These are phyloP conservation scores for Helenozyma baotianmanensis DNA, from an alignment of 805 yeast genomes.

Conservation along the genomic window DNA sequence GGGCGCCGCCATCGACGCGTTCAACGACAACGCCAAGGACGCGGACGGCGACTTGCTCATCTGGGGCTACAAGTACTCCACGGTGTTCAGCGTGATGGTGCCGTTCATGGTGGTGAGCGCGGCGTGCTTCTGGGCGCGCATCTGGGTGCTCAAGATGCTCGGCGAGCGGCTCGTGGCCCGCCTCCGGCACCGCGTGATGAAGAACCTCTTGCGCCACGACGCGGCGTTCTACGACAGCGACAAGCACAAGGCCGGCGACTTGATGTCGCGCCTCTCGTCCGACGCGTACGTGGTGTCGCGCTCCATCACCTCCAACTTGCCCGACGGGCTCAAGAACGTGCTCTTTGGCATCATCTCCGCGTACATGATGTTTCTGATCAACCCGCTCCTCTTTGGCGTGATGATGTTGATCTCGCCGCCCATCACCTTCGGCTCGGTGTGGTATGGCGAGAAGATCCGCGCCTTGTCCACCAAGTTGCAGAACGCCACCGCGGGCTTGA, in stretches of 20 bases:
- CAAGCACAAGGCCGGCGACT: conserved; percentile 43
- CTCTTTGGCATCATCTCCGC: conserved; percentile 39
- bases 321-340: conserved; percentile 42
- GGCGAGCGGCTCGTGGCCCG: conserved; percentile 44
- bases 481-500: conserved; percentile 41
- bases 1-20: conserved; percentile 41
- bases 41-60: conserved; percentile 37
- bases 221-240: conserved; percentile 39
- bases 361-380: conserved; percentile 42
- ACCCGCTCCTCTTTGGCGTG: conserved; percentile 39
- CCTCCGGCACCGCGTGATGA: conserved; percentile 38
- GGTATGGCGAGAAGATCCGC: conserved; percentile 43
- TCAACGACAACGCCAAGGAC: conserved; percentile 29
- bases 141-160: conserved; percentile 35
- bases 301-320: conserved; percentile 39
- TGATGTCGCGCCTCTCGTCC: conserved; percentile 39
- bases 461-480: conserved; percentile 37
- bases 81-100: conserved; percentile 38
- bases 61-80: conserved; percentile 42
- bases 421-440: conserved; percentile 40
- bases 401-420: conserved; percentile 44
- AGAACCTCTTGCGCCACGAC: conserved; percentile 39
- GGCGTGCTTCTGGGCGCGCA: conserved; percentile 44
- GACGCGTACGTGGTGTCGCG: conserved; percentile 45
- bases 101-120: conserved; percentile 42